phyloP scores from a whole-genome alignment of 495 filamentous ascomycete genomes.

The Penicillium desertorum region DNA sequence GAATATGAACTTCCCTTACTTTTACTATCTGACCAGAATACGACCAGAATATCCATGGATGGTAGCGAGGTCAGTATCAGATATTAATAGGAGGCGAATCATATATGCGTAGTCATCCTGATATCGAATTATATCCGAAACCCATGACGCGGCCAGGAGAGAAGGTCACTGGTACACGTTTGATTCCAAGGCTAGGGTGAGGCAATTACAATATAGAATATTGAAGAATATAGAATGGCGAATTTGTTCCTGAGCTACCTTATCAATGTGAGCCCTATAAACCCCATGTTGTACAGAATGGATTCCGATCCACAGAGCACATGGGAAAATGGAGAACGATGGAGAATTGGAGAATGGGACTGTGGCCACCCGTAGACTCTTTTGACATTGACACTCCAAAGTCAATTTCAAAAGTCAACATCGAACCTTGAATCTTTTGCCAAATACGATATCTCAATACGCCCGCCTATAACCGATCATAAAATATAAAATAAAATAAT shows the following conservation, averaged over 20 bases:
- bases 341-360: constrained; percentile 1
- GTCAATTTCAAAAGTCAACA: constrained; percentile 1
- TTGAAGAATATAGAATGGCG: neutral
- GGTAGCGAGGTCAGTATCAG: constrained; percentile 1
- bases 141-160: constrained; percentile 22
- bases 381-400: constrained; percentile 3
- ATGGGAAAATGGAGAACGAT: constrained; percentile 11
- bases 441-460: constrained; percentile 1
- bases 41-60: neutral
- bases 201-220: neutral
- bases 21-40: neutral
- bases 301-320: constrained; percentile 12
- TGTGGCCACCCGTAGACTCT: neutral
- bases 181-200: constrained; percentile 2
- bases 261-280: neutral
- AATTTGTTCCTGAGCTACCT: neutral
- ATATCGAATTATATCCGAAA: constrained; percentile 18
- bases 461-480: neutral
- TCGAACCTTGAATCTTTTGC: neutral
- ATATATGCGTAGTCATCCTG: constrained; percentile 3
- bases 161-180: constrained; percentile 6
- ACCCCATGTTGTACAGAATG: neutral
- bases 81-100: constrained; percentile 5
- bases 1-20: neutral
- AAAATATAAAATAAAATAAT: neutral